Conservation (phyloP, 108 stramenopile genomes). For the Nannochloropsis granulata region DNA sequence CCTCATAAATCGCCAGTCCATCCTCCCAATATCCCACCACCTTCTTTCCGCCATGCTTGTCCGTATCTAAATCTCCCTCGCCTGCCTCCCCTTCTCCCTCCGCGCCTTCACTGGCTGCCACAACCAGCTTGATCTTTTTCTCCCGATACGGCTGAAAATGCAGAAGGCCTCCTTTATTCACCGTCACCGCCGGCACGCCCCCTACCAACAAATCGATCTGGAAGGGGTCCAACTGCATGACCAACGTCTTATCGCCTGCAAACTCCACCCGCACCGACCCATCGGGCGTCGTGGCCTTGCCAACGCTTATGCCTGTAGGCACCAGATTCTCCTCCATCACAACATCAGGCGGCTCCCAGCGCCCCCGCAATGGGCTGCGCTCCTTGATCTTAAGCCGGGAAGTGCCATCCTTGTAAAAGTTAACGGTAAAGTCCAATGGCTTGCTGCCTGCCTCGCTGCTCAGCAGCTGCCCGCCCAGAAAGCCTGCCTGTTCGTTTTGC, state of each 20-base stretch:
- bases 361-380: conserved; percentile 31
- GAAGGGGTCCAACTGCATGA: conserved; percentile 21
- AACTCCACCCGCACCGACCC: neutral
- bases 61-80: neutral
- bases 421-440: conserved; percentile 46
- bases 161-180: conserved; percentile 6
- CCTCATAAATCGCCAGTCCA: conserved; percentile 36
- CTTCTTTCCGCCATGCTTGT: conserved; percentile 28
- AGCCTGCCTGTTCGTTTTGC: conserved; percentile 48
- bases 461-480: conserved; percentile 37
- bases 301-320: neutral
- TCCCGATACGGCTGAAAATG: neutral
- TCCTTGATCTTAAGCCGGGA: conserved; percentile 60
- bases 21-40: conserved; percentile 38
- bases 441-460: conserved; percentile 34
- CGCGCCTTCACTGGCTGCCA: neutral
- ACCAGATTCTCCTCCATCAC: conserved; percentile 50
- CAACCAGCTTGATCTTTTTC: conserved; percentile 15
- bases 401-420: conserved; percentile 55
- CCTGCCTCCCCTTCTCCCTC: neutral
- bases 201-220: conserved; percentile 10
- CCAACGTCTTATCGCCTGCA: conserved; percentile 4
- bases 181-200: conserved; percentile 15
- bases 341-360: conserved; percentile 37
- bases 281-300: neutral